Evolutionary conservation across 345 rosid species (phyloP).

Genomic region (Orychophragmus violaceus): DNA sequence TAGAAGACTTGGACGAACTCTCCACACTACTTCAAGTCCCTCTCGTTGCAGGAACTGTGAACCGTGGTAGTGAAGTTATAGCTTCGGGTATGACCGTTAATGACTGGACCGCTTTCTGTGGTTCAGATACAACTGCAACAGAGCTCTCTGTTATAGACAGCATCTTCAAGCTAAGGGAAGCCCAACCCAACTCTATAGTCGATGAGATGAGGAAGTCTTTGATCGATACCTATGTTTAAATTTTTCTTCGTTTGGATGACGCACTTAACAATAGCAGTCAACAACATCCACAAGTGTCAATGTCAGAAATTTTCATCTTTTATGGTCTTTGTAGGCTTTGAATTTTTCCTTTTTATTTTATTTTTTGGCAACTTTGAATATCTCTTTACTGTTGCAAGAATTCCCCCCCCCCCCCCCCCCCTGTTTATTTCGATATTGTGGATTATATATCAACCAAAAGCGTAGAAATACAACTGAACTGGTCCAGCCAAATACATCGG

Average conservation of each 20-base stretch:
- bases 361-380: too few species aligned
- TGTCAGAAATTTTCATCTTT: neutral
- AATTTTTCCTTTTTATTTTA: too few species aligned
- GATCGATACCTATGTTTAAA: conserved; percentile 71
- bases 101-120: conserved; percentile 88
- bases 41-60: conserved; percentile 72
- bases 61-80: conserved; percentile 84
- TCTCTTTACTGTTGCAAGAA: conserved; percentile 6
- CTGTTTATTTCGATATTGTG: too few species aligned
- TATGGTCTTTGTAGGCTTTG: neutral
- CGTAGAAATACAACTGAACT: too few species aligned
- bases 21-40: conserved; percentile 85
- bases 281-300: neutral
- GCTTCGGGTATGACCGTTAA: conserved; percentile 81
- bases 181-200: conserved; percentile 72
- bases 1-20: conserved; percentile 91
- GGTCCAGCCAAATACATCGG: too few species aligned
- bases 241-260: conserved; percentile 16
- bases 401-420: too few species aligned
- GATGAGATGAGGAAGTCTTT: conserved; percentile 91
- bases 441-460: too few species aligned
- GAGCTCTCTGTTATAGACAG: conserved; percentile 85
- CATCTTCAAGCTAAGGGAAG: conserved; percentile 89
- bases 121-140: conserved; percentile 90
- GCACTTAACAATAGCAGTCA: neutral